Evolutionary conservation across 345 rosid species (phyloP).

Genomic region (Salix exigua): DNA sequence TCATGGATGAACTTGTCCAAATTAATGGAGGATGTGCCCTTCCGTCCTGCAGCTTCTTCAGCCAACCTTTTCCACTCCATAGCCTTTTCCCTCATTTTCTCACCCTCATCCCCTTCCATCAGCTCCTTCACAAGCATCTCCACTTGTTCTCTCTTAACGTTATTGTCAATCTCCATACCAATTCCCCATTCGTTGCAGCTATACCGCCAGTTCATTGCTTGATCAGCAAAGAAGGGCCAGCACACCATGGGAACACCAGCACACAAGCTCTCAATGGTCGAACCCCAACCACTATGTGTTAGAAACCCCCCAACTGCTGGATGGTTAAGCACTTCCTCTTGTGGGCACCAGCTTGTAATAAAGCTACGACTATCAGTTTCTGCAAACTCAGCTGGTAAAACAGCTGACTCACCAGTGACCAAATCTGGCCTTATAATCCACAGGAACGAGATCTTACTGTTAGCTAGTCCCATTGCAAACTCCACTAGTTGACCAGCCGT

Average conservation of each 20-base stretch:
- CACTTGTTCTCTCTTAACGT: background rate
- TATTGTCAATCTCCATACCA: background rate
- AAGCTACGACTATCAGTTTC: background rate
- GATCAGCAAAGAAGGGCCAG: background rate
- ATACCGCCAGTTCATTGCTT: background rate
- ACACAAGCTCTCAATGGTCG: background rate
- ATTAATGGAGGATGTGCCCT: too few relatives aligned
- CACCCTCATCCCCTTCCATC: background rate
- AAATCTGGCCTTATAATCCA: constrained; percentile 6
- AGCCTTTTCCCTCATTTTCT: background rate
- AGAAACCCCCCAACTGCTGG: background rate
- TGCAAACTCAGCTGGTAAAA: background rate
- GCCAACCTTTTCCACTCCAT: too few relatives aligned
- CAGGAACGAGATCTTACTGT: background rate
- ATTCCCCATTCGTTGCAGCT: background rate
- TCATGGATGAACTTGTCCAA: too few relatives aligned
- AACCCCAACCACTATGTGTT: background rate
- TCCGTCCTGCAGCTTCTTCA: too few relatives aligned
- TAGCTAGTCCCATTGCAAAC: constrained; percentile 5
- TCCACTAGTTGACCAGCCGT: background rate
- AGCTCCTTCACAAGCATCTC: background rate
- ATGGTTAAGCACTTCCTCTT: constrained; percentile 1
- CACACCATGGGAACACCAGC: constrained; percentile 1
- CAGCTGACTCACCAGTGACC: background rate
- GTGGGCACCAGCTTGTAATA: background rate